These are phyloP conservation scores for Kandelia obovata DNA, from an alignment of 345 rosid species.

Conservation along the genomic window DNA sequence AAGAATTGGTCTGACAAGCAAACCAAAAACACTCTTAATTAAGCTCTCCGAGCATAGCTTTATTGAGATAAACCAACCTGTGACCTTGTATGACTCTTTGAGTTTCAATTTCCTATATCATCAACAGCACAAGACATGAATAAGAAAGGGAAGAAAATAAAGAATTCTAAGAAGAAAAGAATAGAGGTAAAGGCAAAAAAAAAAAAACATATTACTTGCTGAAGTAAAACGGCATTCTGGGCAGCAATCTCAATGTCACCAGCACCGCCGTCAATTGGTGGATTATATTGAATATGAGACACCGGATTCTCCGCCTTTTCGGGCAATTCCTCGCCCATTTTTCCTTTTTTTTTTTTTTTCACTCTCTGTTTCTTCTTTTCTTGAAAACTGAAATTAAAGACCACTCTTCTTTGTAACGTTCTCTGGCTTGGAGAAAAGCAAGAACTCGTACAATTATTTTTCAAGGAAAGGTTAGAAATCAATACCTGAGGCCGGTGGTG, in stretches of 20 bases:
- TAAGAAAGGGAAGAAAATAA: background rate
- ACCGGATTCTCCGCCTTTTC: background rate
- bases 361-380: too few relatives aligned
- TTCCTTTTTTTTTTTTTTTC: too few relatives aligned
- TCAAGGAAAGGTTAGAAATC: too few relatives aligned
- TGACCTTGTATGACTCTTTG: slow-evolving; percentile 29
- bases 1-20: background rate
- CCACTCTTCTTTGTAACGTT: too few relatives aligned
- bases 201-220: slow-evolving; percentile 17
- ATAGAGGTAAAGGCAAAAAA: background rate
- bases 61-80: slow-evolving; percentile 13
- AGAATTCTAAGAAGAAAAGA: background rate
- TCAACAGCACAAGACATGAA: background rate
- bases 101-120: slow-evolving; percentile 27
- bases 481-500: too few relatives aligned
- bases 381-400: too few relatives aligned
- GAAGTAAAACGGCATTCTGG: slow-evolving; percentile 22
- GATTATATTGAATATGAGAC: background rate
- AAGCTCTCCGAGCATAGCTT: background rate
- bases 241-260: slow-evolving; percentile 25
- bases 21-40: background rate
- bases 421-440: too few relatives aligned
- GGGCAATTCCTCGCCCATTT: slow-evolving; percentile 20
- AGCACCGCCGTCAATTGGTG: background rate
- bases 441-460: too few relatives aligned